Evolutionary conservation across 1,139 yeast genomes (phyloP).

Genomic region (Scheffersomyces cryptocercus): DNA sequence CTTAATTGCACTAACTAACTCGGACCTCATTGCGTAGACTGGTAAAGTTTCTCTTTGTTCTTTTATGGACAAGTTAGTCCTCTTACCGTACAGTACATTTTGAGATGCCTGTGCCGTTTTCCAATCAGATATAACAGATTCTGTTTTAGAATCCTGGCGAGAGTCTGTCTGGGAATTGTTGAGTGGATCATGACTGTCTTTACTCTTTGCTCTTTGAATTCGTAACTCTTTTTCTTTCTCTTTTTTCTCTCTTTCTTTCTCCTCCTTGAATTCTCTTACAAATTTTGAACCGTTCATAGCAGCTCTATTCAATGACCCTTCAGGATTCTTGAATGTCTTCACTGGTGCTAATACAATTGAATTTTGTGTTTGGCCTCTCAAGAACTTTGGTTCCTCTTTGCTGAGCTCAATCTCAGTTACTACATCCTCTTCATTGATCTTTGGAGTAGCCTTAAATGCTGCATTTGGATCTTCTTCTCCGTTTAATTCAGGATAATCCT

Average conservation of each 20-base stretch:
- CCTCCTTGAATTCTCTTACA: conserved; percentile 66
- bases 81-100: conserved; percentile 53
- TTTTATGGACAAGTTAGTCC: conserved; percentile 52
- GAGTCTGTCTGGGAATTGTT: conserved; percentile 3
- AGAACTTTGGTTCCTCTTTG: conserved; percentile 69
- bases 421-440: conserved; percentile 43
- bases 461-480: conserved; percentile 45
- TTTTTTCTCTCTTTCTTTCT: conserved; percentile 49
- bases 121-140: conserved; percentile 46
- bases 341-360: conserved; percentile 51
- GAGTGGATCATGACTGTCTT: conserved; percentile 46
- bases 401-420: conserved; percentile 74
- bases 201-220: conserved; percentile 23
- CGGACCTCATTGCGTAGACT: conserved; percentile 61
- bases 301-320: conserved; percentile 74
- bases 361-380: conserved; percentile 55
- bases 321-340: conserved; percentile 65
- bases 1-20: conserved; percentile 57
- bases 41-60: conserved; percentile 76
- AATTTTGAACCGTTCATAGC: conserved; percentile 76
- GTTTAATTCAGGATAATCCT: conserved; percentile 68
- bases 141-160: neutral
- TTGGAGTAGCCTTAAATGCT: conserved; percentile 22
- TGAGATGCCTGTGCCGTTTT: conserved; percentile 42
- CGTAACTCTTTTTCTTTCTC: conserved; percentile 40